Percentiles rank a stretch among this genome's conserved stretches.
phyloP scores from a whole-genome alignment of 1,284 basidiomycete genomes.

The Testicularia cyperi region DNA sequence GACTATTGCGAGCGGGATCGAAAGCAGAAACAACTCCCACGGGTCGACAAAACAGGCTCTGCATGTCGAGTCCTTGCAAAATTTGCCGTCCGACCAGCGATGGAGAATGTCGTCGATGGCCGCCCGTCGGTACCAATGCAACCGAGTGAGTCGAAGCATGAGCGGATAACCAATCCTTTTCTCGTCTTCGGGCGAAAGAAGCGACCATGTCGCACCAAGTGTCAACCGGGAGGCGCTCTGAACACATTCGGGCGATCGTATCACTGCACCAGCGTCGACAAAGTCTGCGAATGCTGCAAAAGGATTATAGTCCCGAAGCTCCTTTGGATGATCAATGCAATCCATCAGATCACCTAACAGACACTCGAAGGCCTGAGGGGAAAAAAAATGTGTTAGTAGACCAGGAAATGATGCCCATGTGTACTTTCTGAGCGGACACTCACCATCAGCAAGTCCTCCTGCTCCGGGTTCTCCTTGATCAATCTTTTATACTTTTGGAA shows the following conservation, averaged over 20 bases:
- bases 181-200: neutral
- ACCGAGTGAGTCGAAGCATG: neutral
- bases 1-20: conserved; percentile 1
- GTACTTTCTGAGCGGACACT: too few species aligned
- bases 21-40: conserved; percentile 20
- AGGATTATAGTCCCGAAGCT: conserved; percentile 10
- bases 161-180: conserved; percentile 2
- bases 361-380: conserved; percentile 1
- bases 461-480: too few species aligned
- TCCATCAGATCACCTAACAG: conserved; percentile 15
- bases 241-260: conserved; percentile 3
- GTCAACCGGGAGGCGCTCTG: conserved; percentile 13
- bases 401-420: too few species aligned
- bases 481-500: too few species aligned
- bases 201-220: conserved; percentile 5
- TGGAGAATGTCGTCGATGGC: conserved; percentile 4
- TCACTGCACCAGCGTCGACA: conserved; percentile 9
- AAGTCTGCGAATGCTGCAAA: conserved; percentile 12
- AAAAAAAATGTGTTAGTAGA: neutral
- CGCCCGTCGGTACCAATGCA: conserved; percentile 1
- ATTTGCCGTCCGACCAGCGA: conserved; percentile 10
- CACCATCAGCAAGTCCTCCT: too few species aligned
- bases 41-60: conserved; percentile 6
- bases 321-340: conserved; percentile 27
- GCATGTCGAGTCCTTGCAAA: conserved; percentile 9